Base-by-base conservation (phyloP, 192 early-diverging fungal species). In the Linnemannia zychae region DNA sequence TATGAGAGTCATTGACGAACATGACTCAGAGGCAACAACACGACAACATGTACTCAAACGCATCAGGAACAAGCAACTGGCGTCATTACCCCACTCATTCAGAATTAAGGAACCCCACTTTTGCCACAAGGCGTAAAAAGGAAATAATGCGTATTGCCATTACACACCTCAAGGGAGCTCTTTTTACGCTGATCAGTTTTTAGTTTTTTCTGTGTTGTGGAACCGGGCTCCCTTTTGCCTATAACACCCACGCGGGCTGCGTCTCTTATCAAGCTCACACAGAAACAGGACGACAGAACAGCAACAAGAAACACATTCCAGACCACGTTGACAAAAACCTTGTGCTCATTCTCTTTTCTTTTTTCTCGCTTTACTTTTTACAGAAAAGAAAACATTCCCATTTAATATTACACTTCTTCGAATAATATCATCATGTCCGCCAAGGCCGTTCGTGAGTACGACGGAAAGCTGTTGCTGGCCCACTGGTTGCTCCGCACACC, bases 401-500 rank as follows among this genome's bases (percentile, higher is more conserved):
- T 28, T 13, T 63, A 37, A 22, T 16, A 71, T 48, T 44, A 44
- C 38, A n/a, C 57, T n/a, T 18, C 36, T 34, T 5, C 36, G 53
- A 40, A 74, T 31, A 17, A 63, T 9, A 40, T n/a, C 78, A 82
- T 48, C 71, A 96, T 97, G 95, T 95, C 94, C 57, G 96, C 96
- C 71, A 97, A 97, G 88, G 95, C 97, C 70, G 95, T 99, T 80
- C 96, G 96, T 80, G 97, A 99, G 91, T 99, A 95, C 90, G 97
- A 99, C 88, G 98, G 98, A 84, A 99, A 99, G 93, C 95, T 96
- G 68, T 91, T 99, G 84, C 94, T 99, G 74, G 93, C 95, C 72
- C 91, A 98, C 89, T 96, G 94, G 90, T 93, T 99, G 37, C 94
- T 91, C 72, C 91, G 91, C 80, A 93, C 94, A 70, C 96, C 93